Base-by-base conservation (phyloP, 2,329 filamentous ascomycete genomes). In the Cladosporium sp. region DNA sequence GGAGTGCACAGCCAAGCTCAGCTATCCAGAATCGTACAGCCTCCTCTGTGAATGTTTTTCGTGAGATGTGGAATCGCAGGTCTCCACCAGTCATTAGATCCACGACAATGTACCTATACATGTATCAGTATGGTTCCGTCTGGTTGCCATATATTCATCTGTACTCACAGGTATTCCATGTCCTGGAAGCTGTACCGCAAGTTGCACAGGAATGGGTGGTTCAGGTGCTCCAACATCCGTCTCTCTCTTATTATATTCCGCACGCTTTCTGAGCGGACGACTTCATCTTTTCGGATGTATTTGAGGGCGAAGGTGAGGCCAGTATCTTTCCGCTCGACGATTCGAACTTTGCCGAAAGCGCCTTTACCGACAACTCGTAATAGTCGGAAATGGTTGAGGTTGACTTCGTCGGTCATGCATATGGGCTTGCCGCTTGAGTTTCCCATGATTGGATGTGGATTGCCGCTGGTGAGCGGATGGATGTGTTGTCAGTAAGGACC, bases 241-340 rank as follows among this genome's bases (percentile, higher is more conserved):
- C 95, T 88, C 83, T 99, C 95, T 72, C 95, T 90, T 76, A 99
- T 95, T 72, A 99, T 99, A 78, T 99, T 99, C 74, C 94, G 91
- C 67, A 98, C 95, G 77, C 94, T 98, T 79, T 98, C 95, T 68
- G 93, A 97, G 75, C 94, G 92, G 73, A 99, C 93, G 72, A 99
- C 94, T 87, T 98, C 94, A 90, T 98, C 94, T 86, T 97, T 98
- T 71, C 93, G 89, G 70, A 98, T 98, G 79, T 98, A 98, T 80
- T 99, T 99, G 70, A 99, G 85, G 53, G 95, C 95, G 79, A 99
- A 99, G 2, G 93, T 94, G 73, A 98, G 81, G 65, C 89, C 90
- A 1, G 93, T 97, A 77, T 99, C 95, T 80, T 98, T 98, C 71
- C 93, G 88, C 84, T 99, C 95, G 76, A 99, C 95, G 71, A 99